Evolutionary conservation across 2,329 filamentous ascomycete genomes (phyloP).

Genomic region (Trichophaea hybrida): DNA sequence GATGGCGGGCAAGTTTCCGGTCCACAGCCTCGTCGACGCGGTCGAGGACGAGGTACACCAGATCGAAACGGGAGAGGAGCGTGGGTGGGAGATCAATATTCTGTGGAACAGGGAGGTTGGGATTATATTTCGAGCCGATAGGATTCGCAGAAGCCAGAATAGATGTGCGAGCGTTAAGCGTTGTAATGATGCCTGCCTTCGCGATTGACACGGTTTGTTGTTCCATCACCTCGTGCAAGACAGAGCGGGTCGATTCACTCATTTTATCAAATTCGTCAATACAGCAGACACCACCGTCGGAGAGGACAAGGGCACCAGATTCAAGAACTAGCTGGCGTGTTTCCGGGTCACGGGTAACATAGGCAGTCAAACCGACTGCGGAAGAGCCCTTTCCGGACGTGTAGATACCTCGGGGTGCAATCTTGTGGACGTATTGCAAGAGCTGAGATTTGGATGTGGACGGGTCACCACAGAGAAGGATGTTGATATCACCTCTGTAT

Average conservation of each 20-base stretch:
- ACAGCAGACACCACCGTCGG: constrained; percentile 61
- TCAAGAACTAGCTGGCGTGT: constrained; percentile 60
- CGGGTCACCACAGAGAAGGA: constrained; percentile 90
- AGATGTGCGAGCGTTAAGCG: constrained; percentile 84
- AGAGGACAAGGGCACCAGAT: constrained; percentile 58
- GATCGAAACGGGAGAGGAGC: constrained; percentile 83
- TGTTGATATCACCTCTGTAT: constrained; percentile 94
- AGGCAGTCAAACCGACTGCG: constrained; percentile 63
- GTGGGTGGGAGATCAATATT: constrained; percentile 97
- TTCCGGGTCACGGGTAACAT: constrained; percentile 60
- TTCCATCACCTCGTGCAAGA: constrained; percentile 69
- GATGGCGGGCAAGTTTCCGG: constrained; percentile 74
- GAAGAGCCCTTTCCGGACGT: constrained; percentile 64
- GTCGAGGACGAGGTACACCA: constrained; percentile 93
- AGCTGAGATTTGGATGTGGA: constrained; percentile 95
- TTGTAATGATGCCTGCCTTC: constrained; percentile 68
- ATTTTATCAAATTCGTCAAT: constrained; percentile 74
- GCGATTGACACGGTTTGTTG: constrained; percentile 67
- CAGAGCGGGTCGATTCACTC: constrained; percentile 58
- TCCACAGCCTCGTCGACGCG: constrained; percentile 82
- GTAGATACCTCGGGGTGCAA: constrained; percentile 75
- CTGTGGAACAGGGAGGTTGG: constrained; percentile 84
- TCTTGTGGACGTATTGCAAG: constrained; percentile 89
- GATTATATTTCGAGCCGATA: constrained; percentile 95
- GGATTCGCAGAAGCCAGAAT: constrained; percentile 96